Base-by-base conservation (phyloP, 257 asterid genomes). In the Ballota nigra region DNA sequence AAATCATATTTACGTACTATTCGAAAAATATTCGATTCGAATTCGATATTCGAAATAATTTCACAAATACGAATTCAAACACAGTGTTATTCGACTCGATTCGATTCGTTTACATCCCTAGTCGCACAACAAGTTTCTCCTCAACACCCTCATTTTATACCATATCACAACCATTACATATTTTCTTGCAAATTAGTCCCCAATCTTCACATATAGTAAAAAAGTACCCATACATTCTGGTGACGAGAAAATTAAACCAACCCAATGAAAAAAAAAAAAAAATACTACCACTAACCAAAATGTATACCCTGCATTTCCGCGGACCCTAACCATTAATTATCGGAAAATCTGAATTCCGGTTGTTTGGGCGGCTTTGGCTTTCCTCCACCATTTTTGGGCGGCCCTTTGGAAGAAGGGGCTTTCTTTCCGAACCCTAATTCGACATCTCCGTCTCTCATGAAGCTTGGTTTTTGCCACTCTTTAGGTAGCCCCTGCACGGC, bases 351-450 rank as follows among this genome's bases (percentile, higher is more conserved):
- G 9, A 76, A 74, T 26, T 82, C 85, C 15, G 85, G 92, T 47
- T 80, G 81, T 43, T 64, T 77, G 24, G 56, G 79, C 40, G 80
- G 73, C 56, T 73, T 73, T 2, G 43, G 47, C 71, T 69, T 76
- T 19, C 80, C 84, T 38, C 83, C 83, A 18, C 82, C 79, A 2
- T 19, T 16, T 28, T 67, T 63, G 2, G 55, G 34, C 8, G 55
- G 34, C 8, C 74, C 72, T 55, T 75, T 76, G n/a, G 24, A 16
- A 0, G 78, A 3, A 63, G 63, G 43, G 53, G 72, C 63, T 28
- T 41, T 79, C 74, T 78, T 84, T 7, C 73, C 83, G 33, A 89
- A 86, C 61, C 98, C 98, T 33, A 88, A 84, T 74, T 89, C 98
- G 19, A 92, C 86, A 64, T 89, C 97, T 19, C 90, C 93, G 41